phyloP scores from a whole-genome alignment of 1,284 basidiomycete genomes.

The Naganishia liquefaciens region DNA sequence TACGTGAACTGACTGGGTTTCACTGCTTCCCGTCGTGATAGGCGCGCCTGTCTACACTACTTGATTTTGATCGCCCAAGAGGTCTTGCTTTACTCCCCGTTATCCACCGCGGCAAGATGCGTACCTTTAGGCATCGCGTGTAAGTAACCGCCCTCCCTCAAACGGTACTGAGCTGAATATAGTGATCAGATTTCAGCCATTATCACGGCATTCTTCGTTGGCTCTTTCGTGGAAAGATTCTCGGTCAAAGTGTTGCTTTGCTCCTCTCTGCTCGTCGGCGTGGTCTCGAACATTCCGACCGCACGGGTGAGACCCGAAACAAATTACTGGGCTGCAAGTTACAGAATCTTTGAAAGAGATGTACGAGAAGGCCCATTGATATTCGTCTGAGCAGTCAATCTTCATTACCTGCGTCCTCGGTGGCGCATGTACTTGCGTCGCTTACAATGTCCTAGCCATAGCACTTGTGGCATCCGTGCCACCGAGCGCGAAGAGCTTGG shows the following conservation, averaged over 20 bases:
- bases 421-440: neutral
- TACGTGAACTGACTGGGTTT: no score
- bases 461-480: neutral
- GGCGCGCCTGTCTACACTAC: slow-evolving; percentile 1
- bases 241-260: slow-evolving; percentile 12
- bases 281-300: slow-evolving; percentile 11
- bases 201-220: slow-evolving; percentile 9
- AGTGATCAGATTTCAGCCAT: neutral
- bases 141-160: neutral
- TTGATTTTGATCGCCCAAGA: neutral
- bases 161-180: no score
- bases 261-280: neutral
- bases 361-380: neutral
- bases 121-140: neutral
- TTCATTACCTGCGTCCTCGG: neutral
- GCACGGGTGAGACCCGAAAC: slow-evolving; percentile 2
- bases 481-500: neutral
- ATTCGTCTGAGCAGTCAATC: neutral
- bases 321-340: slow-evolving; percentile 15
- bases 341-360: neutral
- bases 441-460: neutral
- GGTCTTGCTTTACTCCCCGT: neutral
- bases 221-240: slow-evolving; percentile 13
- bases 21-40: neutral
- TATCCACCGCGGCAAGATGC: neutral